Percentiles rank a stretch among this genome's conserved stretches.
Conservation (phyloP, 2,329 filamentous ascomycete species). For the Aspergillus fumigatiaffinis region DNA sequence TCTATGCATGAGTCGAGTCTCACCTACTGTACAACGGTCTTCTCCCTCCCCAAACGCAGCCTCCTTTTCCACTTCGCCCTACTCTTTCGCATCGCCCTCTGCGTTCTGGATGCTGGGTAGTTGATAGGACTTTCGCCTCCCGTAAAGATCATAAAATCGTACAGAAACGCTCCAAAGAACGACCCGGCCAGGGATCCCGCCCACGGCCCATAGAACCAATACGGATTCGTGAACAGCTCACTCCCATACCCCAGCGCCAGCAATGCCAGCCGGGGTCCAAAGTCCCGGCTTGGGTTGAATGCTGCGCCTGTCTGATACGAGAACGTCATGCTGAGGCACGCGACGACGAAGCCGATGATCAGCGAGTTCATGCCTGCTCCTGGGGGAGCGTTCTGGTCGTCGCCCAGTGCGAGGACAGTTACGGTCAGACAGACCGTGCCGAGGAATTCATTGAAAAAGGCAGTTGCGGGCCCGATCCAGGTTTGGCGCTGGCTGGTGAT, state of each 20-base stretch:
- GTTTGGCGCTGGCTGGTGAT: constrained; percentile 42
- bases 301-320: constrained; percentile 47
- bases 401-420: constrained; percentile 44
- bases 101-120: constrained; percentile 44
- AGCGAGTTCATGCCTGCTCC: constrained; percentile 52
- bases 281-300: constrained; percentile 49
- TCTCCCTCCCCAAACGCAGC: constrained; percentile 20
- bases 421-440: constrained; percentile 41
- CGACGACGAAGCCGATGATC: constrained; percentile 44
- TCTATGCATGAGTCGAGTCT: too few relatives aligned
- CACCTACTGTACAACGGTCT: neutral
- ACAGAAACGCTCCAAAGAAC: constrained; percentile 46
- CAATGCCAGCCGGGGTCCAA: constrained; percentile 47
- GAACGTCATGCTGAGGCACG: constrained; percentile 34
- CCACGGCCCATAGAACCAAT: constrained; percentile 48
- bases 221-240: constrained; percentile 40
- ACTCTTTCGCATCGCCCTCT: constrained; percentile 45
- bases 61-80: constrained; percentile 27
- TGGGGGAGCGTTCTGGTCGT: constrained; percentile 46
- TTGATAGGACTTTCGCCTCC: constrained; percentile 51
- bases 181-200: constrained; percentile 35
- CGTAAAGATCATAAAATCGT: constrained; percentile 51
- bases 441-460: constrained; percentile 48
- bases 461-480: constrained; percentile 36
- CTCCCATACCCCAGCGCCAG: constrained; percentile 43